Evolutionary conservation across 257 asterid species (phyloP).

Genomic region (Salvia rosmarinus): DNA sequence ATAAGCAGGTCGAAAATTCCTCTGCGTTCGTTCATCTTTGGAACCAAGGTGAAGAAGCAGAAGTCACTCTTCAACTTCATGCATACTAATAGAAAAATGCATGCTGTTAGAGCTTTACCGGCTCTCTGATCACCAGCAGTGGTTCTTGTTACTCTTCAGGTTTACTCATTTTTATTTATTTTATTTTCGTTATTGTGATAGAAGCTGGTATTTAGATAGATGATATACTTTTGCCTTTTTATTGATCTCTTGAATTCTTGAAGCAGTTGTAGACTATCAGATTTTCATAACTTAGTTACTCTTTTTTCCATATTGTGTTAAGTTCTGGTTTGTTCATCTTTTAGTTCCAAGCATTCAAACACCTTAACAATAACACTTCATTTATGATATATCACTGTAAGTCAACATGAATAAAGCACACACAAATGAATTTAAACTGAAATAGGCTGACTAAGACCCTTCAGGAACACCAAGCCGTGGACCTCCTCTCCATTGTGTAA

Average conservation of each 20-base stretch:
- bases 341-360: constrained; percentile 7
- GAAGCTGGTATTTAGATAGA: constrained; percentile 29
- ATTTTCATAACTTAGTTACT: constrained; percentile 9
- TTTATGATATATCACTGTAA: neutral
- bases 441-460: neutral
- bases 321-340: constrained; percentile 21
- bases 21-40: constrained; percentile 71
- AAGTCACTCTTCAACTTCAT: constrained; percentile 76
- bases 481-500: too few relatives aligned
- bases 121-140: constrained; percentile 28
- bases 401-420: neutral
- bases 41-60: constrained; percentile 65
- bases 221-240: neutral
- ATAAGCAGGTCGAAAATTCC: constrained; percentile 59
- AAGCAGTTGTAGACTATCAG: constrained; percentile 35
- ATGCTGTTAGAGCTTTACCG: constrained; percentile 56
- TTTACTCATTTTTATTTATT: neutral
- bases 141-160: constrained; percentile 27
- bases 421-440: neutral
- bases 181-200: constrained; percentile 17
- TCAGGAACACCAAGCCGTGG: too few relatives aligned
- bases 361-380: neutral
- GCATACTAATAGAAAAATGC: constrained; percentile 60
- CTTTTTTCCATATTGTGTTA: constrained; percentile 14
- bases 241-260: constrained; percentile 12